These are phyloP conservation scores for Rhodamnia rubescens DNA, from an alignment of 345 rosid species.

Conservation along the genomic window DNA sequence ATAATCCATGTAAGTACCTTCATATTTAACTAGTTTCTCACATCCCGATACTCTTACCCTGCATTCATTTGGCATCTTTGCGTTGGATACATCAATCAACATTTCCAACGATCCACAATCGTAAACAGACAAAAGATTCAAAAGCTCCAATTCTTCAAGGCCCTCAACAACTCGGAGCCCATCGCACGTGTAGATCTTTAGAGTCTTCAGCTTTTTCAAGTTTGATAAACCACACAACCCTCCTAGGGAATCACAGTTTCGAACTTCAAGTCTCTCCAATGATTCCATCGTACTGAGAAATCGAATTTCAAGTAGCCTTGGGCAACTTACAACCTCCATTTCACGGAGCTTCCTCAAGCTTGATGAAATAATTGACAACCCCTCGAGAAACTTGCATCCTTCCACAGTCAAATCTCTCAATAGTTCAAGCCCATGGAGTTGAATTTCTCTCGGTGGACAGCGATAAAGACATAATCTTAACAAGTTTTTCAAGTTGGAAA, in stretches of 20 bases:
- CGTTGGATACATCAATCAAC: not conserved
- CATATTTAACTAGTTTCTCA: not conserved
- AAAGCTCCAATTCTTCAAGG: not conserved
- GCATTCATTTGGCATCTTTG: not conserved
- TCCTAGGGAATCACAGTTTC: rapidly evolving
- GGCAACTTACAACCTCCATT: rapidly evolving
- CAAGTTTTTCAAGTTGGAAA: not conserved
- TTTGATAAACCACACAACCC: not conserved
- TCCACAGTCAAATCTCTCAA: not conserved
- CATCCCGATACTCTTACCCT: rapidly evolving
- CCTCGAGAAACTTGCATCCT: not conserved
- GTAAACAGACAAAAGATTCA: rapidly evolving
- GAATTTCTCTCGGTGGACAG: not conserved
- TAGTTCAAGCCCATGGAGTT: not conserved
- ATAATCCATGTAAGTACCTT: not conserved
- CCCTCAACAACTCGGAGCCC: not conserved
- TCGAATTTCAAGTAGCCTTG: not conserved
- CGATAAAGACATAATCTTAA: not conserved
- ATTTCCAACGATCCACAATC: rapidly evolving
- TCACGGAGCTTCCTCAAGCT: rapidly evolving
- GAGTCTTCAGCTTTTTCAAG: rapidly evolving
- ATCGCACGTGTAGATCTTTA: rapidly evolving
- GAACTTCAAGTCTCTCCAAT: rapidly evolving
- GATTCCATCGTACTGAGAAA: not conserved
- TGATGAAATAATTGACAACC: not conserved